Evolutionary conservation across 192 early-diverging fungal species (phyloP), one percentile per base, ranked within the genome.

Genomic region (Entomortierella lignicola): DNA sequence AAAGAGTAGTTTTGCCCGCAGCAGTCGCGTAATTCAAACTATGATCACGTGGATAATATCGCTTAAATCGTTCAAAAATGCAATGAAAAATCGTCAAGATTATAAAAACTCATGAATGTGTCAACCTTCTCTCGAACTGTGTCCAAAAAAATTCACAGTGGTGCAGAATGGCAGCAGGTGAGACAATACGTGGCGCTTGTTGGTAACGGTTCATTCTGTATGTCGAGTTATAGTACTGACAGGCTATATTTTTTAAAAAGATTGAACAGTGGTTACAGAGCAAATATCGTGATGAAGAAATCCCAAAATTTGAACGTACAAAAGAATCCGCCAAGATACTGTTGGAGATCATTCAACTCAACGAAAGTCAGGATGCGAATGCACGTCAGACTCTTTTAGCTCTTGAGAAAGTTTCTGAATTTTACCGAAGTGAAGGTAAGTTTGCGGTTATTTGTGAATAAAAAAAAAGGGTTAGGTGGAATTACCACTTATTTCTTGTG

Each of bases 181-280:
- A 20, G 44, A 20, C 12, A 47, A 15, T 15, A 47, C 2, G 20
- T 20, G 44, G 15, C 17, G 12, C 17, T 47, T 15, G 20, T 47
- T 10, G 12, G 44, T 20, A 47, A 47, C 4, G 34, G 34, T 37
- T 47, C 44, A 47, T 47, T 12, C 4, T 47, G 39, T 10, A 10
- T 6, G 17, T 11, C 3, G 44, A 47, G 44, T 15, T 2, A 47
- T 47, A 11, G 12, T 47, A 15, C 34, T 37, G 34, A 37, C 34
- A 37, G n/a, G 10, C 34, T 7, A 37, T 26, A 11, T 54, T 54
- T 29, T 2, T 6, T 6, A 26, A 10, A 34, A 23, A 77, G 73
- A 69, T 77, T 53, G 66, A 77, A 47, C 43, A 54, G 4, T 77
- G 73, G 73, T 34, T 77, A 17, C 47, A 63, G 60, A 59, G 44